These are phyloP conservation scores for Scalesia atractyloides DNA, from an alignment of 129 eudicot genomes.

Conservation along the genomic window DNA sequence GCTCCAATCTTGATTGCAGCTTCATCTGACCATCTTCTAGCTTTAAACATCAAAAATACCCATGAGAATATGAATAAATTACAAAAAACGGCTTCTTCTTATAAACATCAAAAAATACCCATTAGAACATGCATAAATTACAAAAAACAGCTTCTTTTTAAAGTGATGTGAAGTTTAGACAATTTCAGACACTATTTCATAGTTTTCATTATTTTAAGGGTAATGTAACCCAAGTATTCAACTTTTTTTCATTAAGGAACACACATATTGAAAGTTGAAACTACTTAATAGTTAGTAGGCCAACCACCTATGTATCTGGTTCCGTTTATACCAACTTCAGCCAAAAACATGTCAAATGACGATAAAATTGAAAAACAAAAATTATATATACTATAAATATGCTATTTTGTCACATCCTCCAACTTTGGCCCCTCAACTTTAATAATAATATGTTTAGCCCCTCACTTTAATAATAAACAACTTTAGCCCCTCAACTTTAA, in stretches of 20 bases:
- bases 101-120: conserved; percentile 38
- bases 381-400: not conserved
- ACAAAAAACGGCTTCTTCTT: conserved; percentile 6
- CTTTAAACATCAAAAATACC: conserved; percentile 50
- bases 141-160: conserved; percentile 4
- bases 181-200: not conserved
- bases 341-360: not conserved
- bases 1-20: conserved; percentile 91
- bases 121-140: conserved; percentile 26
- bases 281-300: not conserved
- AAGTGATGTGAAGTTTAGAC: conserved; percentile 15
- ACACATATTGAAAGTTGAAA: conserved; percentile 1
- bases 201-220: not conserved
- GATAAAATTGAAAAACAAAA: not conserved
- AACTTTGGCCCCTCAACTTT: no score
- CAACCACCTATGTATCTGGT: not conserved
- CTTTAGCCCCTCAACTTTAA: no score
- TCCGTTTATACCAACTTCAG: not conserved
- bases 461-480: no score
- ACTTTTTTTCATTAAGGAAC: not conserved
- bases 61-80: conserved; percentile 28
- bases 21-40: conserved; percentile 95
- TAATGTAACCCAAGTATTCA: not conserved
- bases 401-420: no score
- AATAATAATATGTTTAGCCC: no score